Percentiles rank a stretch among this genome's conserved stretches.
Conservation (phyloP, 768 basidiomycete species). For the Podaxis mareebaensis region DNA sequence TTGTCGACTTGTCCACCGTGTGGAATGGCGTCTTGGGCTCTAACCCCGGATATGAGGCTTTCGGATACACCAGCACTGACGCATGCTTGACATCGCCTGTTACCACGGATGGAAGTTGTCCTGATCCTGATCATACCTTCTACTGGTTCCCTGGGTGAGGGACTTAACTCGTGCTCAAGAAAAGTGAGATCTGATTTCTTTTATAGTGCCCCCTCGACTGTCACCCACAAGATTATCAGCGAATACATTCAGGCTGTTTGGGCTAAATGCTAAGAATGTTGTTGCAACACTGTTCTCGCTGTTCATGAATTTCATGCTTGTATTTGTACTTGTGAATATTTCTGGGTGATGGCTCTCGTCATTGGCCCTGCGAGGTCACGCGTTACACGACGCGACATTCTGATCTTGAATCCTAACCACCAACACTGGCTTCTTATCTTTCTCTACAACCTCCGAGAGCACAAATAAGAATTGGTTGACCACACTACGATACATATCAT, state of each 20-base stretch:
- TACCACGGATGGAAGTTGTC: slow-evolving; percentile 8
- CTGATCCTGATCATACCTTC: slow-evolving; percentile 12
- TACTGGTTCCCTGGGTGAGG: slow-evolving; percentile 13
- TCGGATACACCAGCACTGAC: slow-evolving; percentile 43
- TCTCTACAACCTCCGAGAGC: neutral
- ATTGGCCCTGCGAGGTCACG: neutral
- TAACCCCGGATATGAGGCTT: slow-evolving; percentile 46
- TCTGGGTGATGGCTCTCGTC: no score
- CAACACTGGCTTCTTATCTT: slow-evolving; percentile 1
- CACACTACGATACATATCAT: neutral
- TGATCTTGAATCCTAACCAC: neutral
- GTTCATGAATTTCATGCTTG: neutral
- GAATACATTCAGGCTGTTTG: slow-evolving; percentile 15
- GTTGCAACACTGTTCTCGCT: no score
- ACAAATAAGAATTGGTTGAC: neutral
- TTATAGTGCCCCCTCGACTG: slow-evolving; percentile 5
- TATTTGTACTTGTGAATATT: neutral
- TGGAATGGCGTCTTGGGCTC: slow-evolving; percentile 46
- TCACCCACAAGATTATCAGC: slow-evolving; percentile 8
- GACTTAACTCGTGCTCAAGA: neutral
- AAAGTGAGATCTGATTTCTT: neutral
- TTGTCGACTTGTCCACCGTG: slow-evolving; percentile 44
- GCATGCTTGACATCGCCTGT: slow-evolving; percentile 6
- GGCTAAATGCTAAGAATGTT: neutral
- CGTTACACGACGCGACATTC: neutral